phyloP scores from a whole-genome alignment of 495 filamentous ascomycete genomes.

The Aspergillus diversus region DNA sequence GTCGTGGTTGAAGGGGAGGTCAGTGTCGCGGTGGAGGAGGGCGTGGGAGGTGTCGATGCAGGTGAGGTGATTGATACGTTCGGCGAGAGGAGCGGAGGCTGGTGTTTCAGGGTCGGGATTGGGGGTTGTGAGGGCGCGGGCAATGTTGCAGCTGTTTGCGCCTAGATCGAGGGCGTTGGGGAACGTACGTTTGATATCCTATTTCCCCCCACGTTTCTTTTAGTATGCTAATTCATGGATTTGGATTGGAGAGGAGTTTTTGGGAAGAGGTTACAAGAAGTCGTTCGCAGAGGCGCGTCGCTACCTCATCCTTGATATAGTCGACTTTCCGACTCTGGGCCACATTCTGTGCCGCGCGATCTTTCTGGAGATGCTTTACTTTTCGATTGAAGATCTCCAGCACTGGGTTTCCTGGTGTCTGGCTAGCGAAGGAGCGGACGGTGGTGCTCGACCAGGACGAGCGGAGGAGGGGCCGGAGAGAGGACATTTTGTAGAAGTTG shows the following conservation, averaged over 20 bases:
- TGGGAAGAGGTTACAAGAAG: conserved; percentile 63
- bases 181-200: conserved; percentile 92
- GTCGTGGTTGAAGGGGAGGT: conserved; percentile 72
- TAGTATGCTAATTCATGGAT: conserved; percentile 11
- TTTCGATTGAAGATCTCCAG: conserved; percentile 90
- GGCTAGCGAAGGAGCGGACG: conserved; percentile 69
- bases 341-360: conserved; percentile 74
- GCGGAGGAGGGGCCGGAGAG: conserved; percentile 34
- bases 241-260: not conserved
- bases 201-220: conserved; percentile 4
- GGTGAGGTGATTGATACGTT: conserved; percentile 69
- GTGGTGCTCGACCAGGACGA: conserved; percentile 15
- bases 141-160: conserved; percentile 95
- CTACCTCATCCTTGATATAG: conserved; percentile 92
- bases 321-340: conserved; percentile 77
- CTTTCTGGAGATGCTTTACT: conserved; percentile 86
- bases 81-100: conserved; percentile 63
- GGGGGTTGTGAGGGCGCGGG: conserved; percentile 71
- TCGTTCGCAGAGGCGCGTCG: conserved; percentile 80
- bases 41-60: conserved; percentile 78
- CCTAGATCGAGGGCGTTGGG: conserved; percentile 88
- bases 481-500: conserved; percentile 3
- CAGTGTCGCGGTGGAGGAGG: conserved; percentile 81
- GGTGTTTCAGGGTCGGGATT: conserved; percentile 62
- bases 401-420: conserved; percentile 72